Percentiles rank a stretch among this genome's conserved stretches.
Evolutionary conservation across 345 rosid species (phyloP).

Genomic region (Populus alba): DNA sequence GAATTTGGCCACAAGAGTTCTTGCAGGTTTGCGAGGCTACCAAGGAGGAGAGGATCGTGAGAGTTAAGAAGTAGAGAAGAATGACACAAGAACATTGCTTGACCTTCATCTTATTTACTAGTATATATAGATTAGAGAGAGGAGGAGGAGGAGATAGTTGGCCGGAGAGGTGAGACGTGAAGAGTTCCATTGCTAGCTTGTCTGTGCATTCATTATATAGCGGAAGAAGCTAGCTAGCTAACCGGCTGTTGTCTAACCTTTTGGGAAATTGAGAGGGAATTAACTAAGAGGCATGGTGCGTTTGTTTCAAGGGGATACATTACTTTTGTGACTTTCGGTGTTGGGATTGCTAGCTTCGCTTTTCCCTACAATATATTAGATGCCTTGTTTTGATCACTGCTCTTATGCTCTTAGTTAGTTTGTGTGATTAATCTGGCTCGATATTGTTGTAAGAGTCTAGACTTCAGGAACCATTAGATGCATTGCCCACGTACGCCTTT

Average conservation of each 20-base stretch:
- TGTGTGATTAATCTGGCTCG: too few relatives aligned
- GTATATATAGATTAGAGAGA: background rate
- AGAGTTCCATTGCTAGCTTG: background rate
- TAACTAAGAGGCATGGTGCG: background rate
- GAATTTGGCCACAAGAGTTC: slow-evolving; percentile 55
- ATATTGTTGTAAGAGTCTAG: too few relatives aligned
- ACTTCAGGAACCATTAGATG: too few relatives aligned
- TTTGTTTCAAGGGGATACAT: background rate
- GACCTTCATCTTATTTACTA: slow-evolving; percentile 23
- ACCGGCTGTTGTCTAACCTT: background rate
- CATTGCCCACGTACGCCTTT: too few relatives aligned
- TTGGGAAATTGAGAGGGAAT: background rate
- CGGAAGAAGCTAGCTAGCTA: background rate
- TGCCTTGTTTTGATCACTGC: slow-evolving; percentile 6
- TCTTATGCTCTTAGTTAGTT: background rate
- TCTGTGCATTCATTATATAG: background rate
- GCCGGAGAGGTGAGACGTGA: background rate
- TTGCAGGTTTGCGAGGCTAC: slow-evolving; percentile 63
- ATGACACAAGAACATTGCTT: background rate
- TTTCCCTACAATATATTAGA: slow-evolving; percentile 1
- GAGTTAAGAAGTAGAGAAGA: slow-evolving; percentile 17
- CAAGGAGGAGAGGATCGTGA: slow-evolving; percentile 26
- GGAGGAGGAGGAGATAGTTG: background rate
- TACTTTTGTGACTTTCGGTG: slow-evolving; percentile 15
- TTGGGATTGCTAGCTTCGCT: slow-evolving; percentile 17